Base-by-base conservation (phyloP, 352 stramenopile genomes). In the Pythium dissimile region DNA sequence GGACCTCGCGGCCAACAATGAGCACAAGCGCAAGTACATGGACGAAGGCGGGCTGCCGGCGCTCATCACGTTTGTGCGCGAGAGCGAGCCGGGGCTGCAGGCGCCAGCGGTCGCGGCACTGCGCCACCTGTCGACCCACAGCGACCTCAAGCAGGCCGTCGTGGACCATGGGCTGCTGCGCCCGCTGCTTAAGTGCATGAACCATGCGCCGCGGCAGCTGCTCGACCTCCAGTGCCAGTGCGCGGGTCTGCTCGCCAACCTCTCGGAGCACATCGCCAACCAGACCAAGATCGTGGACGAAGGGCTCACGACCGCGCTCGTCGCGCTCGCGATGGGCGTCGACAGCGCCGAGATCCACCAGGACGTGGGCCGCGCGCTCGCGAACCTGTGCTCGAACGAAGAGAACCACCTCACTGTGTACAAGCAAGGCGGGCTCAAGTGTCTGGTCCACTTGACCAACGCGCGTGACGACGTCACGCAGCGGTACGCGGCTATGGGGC, bases 321-420 rank as follows among this genome's bases (percentile, higher is more conserved):
- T 95, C 35, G 51, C 72, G 24, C 77, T 99, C 34, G 75, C 78
- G 1, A 56, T 77, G 5, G 59, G 67, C 0, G 76, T 84, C 21
- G 84, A 96, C 24, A 89, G 94, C 64, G 73, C 83, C 8, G 94
- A 99, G 67, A 96, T 98, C 30, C 88, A 96, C 42, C 94, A 98
- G 72, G 96, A 98, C 62, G 89, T 94, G 34, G 86, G 86, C 24
- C 82, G 94, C 10, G 71, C 90, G 8, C 67, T 99, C 12, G 95
- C 94, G 5, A 98, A 98, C 58, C 54, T 98, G 15, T 91, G 79
- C 60, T 92, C 88, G 27, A 98, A 98, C 67, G 95, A 98, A 47
- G 93, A 97, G 58, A 97, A 94, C 65, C 94, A 98, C 71, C 35
- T 83, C n/a, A 64, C 73, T 1, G 82, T 98, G 8, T 98, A 98